Evolutionary conservation across 345 rosid genomes (phyloP), one percentile per base, ranked within the genome.

Genomic region (Eucalyptus urophylla): DNA sequence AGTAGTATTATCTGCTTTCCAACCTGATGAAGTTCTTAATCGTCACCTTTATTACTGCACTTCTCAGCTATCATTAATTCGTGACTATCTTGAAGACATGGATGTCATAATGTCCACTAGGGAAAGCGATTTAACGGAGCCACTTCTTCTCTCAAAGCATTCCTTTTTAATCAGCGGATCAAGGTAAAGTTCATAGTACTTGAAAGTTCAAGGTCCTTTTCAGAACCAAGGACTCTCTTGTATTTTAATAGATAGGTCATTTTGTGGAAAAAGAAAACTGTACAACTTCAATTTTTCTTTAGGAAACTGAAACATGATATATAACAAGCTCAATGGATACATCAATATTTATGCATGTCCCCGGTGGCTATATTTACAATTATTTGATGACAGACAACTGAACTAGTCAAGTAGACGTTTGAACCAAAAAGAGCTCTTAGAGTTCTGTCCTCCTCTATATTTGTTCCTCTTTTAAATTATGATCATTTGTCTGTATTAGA

Each of bases 81-180:
- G 92, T 87, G 88, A 93, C 87, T 94, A 94, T 89, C 92, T 94
- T 58, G 86, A 86, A 88, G 94, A 94, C 91, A 92, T 93, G 92
- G 92, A 94, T 85, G 90, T 88, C 87, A 92, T 90, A 87, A 89
- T 90, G 90, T 92, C 93, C 45, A 67, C 90, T 24, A 89, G 83
- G 81, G 94, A 88, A 88, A 90, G 90, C 43, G 88, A 86, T 87
- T 90, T 94, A 88, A 88, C 88, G 3, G 92, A 92, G 90, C 93
- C 72, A 49, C 91, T 94, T 90, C 93, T 94, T 90, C 92, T 91
- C 65, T 90, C 91, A 87, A 92, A 90, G 89, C 91, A 92, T 92
- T 89, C 94, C 12, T 93, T 91, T 90, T 89, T 93, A 45, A 90
- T 93, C 86, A 86, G 87, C 69, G 92, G 93, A 91, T 89, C 93